These are phyloP conservation scores for Lentinula sp. DNA, from an alignment of 768 basidiomycete genomes.

Conservation along the genomic window DNA sequence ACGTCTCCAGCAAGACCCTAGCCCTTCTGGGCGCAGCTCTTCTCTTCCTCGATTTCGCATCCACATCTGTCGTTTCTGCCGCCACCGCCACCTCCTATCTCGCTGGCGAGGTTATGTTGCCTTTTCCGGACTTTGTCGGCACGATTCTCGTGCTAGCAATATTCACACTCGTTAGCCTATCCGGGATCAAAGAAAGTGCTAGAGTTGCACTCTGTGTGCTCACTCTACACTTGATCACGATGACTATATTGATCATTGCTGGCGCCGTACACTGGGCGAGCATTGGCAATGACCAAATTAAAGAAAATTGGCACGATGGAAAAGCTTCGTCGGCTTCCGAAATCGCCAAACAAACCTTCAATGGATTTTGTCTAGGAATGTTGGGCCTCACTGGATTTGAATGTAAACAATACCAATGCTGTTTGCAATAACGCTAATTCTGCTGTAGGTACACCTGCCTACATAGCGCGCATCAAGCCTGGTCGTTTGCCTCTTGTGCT, in stretches of 20 bases:
- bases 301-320: conserved; percentile 47
- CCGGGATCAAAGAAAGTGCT: conserved; percentile 58
- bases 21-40: conserved; percentile 62
- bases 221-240: conserved; percentile 54
- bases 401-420: conserved; percentile 30
- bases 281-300: conserved; percentile 40
- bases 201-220: conserved; percentile 53
- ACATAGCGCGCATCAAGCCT: conserved; percentile 53
- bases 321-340: conserved; percentile 20
- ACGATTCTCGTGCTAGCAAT: conserved; percentile 47
- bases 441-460: conserved; percentile 50
- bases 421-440: not conserved
- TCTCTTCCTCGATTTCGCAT: conserved; percentile 64
- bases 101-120: conserved; percentile 52
- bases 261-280: conserved; percentile 46
- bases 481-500: conserved; percentile 53
- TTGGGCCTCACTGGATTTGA: conserved; percentile 69
- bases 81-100: conserved; percentile 68
- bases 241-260: conserved; percentile 47
- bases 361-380: conserved; percentile 67
- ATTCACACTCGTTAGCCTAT: conserved; percentile 49
- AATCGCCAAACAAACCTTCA: conserved; percentile 45
- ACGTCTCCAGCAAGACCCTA: conserved; percentile 55
- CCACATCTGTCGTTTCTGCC: conserved; percentile 67
- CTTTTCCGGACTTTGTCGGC: conserved; percentile 48